phyloP scores from a whole-genome alignment of 2,329 filamentous ascomycete species.

The Aspergillus bombycis region DNA sequence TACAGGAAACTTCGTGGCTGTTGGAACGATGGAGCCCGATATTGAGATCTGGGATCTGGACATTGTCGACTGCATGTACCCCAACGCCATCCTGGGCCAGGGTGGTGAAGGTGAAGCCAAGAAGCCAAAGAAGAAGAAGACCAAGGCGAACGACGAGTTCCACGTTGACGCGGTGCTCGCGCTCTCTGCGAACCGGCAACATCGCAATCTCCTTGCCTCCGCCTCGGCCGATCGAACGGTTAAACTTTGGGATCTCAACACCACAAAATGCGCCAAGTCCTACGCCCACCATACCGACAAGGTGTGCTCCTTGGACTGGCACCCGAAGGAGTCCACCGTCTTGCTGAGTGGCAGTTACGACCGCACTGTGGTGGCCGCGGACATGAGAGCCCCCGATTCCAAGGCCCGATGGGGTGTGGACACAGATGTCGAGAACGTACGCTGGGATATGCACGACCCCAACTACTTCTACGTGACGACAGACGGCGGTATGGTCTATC shows the following conservation, averaged over 20 bases:
- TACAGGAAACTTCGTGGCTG: conserved; percentile 86
- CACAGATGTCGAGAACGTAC: conserved; percentile 88
- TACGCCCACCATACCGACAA: conserved; percentile 97
- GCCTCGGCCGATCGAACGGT: conserved; percentile 95
- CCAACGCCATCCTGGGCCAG: conserved; percentile 91
- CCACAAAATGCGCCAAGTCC: conserved; percentile 88
- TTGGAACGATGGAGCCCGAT: conserved; percentile 96
- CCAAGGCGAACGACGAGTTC: conserved; percentile 84
- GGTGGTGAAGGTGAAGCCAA: conserved; percentile 57
- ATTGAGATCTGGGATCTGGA: conserved; percentile 99
- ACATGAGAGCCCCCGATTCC: conserved; percentile 90
- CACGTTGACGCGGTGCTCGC: conserved; percentile 94
- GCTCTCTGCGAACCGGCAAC: conserved; percentile 87
- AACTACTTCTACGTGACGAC: conserved; percentile 97
- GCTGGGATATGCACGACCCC: conserved; percentile 89
- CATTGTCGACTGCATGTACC: conserved; percentile 96
- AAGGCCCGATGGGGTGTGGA: conserved; percentile 90
- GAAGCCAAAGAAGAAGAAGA: conserved; percentile 83
- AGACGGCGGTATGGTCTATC: conserved; percentile 88
- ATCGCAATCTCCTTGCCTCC: conserved; percentile 91
- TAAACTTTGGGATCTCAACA: conserved; percentile 97
- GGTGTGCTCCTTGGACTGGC: conserved; percentile 95
- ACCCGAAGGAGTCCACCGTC: conserved; percentile 81
- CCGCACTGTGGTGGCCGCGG: conserved; percentile 87
- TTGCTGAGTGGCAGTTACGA: conserved; percentile 94